These are phyloP conservation scores for Cyamopsis tetragonoloba DNA, from an alignment of 306 rosid species.

Conservation along the genomic window DNA sequence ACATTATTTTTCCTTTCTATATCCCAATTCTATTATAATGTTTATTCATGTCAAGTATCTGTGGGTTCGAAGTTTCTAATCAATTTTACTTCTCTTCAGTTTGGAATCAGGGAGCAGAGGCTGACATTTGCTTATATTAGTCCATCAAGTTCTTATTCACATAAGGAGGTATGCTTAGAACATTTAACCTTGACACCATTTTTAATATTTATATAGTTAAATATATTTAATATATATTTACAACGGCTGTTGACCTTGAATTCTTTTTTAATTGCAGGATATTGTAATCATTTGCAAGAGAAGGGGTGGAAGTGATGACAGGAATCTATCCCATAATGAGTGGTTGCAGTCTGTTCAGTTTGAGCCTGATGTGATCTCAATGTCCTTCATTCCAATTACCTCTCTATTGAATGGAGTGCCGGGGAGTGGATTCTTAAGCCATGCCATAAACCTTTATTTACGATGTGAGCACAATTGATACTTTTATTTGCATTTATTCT, in stretches of 20 bases:
- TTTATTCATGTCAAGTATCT: background rate
- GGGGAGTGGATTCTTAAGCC: constrained; percentile 98
- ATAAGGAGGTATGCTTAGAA: constrained; percentile 68
- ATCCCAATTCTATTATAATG: background rate
- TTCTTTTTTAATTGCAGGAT: constrained; percentile 55
- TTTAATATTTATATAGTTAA: constrained; percentile 3
- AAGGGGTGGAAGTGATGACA: constrained; percentile 79
- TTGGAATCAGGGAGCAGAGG: constrained; percentile 77
- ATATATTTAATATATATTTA: too few species aligned
- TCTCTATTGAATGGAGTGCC: constrained; percentile 92
- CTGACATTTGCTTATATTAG: constrained; percentile 69
- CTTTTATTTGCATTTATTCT: constrained; percentile 7
- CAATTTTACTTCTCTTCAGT: constrained; percentile 45
- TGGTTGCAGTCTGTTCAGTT: constrained; percentile 87
- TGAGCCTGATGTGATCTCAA: constrained; percentile 90
- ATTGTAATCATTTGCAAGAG: constrained; percentile 67
- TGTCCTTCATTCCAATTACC: constrained; percentile 92
- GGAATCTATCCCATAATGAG: constrained; percentile 57
- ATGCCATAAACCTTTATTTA: constrained; percentile 93
- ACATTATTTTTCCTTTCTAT: background rate
- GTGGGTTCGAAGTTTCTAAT: constrained; percentile 19
- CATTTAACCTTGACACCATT: constrained; percentile 14
- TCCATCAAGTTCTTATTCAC: constrained; percentile 75
- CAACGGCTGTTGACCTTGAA: constrained; percentile 15
- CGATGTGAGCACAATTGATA: constrained; percentile 68